Evolutionary conservation across 306 rosid genomes (phyloP).

Genomic region (Glycine latifolia): DNA sequence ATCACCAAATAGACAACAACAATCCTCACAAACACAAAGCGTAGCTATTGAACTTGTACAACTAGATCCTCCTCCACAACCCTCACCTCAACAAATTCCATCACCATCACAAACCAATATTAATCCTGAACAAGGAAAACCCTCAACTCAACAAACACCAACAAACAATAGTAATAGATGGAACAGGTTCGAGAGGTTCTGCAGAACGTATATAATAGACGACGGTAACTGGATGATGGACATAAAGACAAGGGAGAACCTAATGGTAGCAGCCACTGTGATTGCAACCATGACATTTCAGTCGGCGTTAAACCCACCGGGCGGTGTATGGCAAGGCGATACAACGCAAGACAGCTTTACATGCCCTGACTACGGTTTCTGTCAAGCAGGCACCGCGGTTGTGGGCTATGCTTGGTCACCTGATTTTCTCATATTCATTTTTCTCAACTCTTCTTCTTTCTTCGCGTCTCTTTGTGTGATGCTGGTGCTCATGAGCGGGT

Average conservation of each 20-base stretch:
- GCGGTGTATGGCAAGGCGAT: conserved; percentile 52
- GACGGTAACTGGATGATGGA: conserved; percentile 45
- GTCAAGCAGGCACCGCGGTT: conserved; percentile 52
- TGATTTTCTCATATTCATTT: conserved; percentile 9
- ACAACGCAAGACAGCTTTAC: background rate
- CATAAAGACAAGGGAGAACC: conserved; percentile 17
- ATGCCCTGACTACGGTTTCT: conserved; percentile 4
- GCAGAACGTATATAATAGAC: conserved; percentile 17
- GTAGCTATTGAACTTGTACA: no score
- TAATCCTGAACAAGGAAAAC: no score
- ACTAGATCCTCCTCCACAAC: background rate
- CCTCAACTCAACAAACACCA: no score
- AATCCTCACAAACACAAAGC: no score
- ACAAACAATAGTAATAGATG: background rate
- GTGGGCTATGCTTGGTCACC: conserved; percentile 5
- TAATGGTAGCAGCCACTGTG: conserved; percentile 54
- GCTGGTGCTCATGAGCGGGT: conserved; percentile 50
- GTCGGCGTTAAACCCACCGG: conserved; percentile 51
- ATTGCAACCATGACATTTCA: conserved; percentile 55
- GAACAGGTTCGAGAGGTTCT: conserved; percentile 33
- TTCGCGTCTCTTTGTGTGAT: conserved; percentile 44
- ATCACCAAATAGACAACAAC: no score
- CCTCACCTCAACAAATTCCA: no score
- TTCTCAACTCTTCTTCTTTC: conserved; percentile 44
- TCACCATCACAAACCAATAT: no score